Percentiles rank a stretch among this genome's conserved stretches.
Conservation (phyloP, 1,284 basidiomycete genomes). For the Naganishia sp. region DNA sequence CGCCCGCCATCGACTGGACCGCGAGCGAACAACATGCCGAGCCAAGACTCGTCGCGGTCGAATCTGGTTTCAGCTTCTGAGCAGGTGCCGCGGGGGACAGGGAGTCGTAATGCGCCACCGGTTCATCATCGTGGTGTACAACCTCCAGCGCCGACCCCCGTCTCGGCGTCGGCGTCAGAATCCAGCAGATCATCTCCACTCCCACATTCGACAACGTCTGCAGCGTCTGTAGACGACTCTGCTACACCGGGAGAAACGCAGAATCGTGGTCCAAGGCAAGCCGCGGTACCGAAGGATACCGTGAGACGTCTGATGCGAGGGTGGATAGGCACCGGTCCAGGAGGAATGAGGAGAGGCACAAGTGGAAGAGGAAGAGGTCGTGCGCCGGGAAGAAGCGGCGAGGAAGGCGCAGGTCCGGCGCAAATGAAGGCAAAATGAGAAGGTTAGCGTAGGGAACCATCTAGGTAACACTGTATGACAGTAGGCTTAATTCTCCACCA, state of each 20-base stretch:
- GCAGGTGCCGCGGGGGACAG: constrained; percentile 7
- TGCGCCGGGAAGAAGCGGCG: constrained; percentile 3
- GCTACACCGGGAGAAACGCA: neutral
- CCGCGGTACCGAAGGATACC: constrained; percentile 13
- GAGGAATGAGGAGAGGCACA: constrained; percentile 17
- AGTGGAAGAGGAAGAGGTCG: constrained; percentile 17
- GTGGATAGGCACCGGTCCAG: constrained; percentile 13
- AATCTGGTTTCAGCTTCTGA: neutral
- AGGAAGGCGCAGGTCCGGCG: neutral
- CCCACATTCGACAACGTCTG: constrained; percentile 9
- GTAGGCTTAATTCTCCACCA: neutral
- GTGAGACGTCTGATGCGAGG: constrained; percentile 18
- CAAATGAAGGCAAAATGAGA: neutral
- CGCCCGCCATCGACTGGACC: constrained; percentile 13
- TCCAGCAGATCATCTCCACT: constrained; percentile 15
- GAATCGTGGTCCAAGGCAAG: constrained; percentile 18
- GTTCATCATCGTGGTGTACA: neutral
- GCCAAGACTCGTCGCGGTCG: neutral
- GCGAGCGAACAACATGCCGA: neutral
- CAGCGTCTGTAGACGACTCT: neutral
- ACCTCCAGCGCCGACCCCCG: neutral
- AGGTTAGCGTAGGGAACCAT: neutral
- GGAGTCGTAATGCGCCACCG: constrained; percentile 19
- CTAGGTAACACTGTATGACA: neutral
- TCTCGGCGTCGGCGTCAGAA: neutral